Conservation (phyloP, 2,329 filamentous ascomycete species). For the Calonectria pseudoreteaudii region DNA sequence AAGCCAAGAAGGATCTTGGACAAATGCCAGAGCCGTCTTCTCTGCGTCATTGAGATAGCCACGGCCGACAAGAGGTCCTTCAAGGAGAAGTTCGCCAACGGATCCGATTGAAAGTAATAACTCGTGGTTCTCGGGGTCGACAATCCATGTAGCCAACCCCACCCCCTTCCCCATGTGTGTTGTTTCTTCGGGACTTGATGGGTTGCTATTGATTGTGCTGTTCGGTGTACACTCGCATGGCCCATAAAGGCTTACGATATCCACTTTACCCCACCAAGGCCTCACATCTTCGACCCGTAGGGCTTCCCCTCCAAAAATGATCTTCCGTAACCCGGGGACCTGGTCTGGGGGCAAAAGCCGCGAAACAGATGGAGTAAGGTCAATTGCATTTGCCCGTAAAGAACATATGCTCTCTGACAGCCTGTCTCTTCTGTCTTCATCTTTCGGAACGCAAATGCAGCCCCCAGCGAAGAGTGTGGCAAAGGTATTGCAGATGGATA, state of each 20-base stretch:
- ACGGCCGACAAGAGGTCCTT: neutral
- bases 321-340: neutral
- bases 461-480: constrained; percentile 56
- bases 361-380: constrained; percentile 6
- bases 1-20: constrained; percentile 3
- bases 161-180: constrained; percentile 4
- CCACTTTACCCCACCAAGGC: constrained; percentile 26
- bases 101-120: neutral
- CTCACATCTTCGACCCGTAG: neutral
- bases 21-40: neutral
- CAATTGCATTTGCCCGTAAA: neutral
- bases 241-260: constrained; percentile 30
- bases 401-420: neutral
- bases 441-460: constrained; percentile 23
- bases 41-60: neutral
- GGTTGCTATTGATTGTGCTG: constrained; percentile 10
- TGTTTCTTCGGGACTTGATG: too few relatives aligned
- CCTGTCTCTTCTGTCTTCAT: constrained; percentile 11
- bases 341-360: neutral
- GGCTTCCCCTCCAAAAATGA: neutral
- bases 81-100: constrained; percentile 19
- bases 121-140: constrained; percentile 9
- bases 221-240: constrained; percentile 8
- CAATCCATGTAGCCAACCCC: constrained; percentile 15
- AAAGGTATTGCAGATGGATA: constrained; percentile 21